phyloP scores from a whole-genome alignment of 202 grass and related monocot species.

The Zoysia matrella region DNA sequence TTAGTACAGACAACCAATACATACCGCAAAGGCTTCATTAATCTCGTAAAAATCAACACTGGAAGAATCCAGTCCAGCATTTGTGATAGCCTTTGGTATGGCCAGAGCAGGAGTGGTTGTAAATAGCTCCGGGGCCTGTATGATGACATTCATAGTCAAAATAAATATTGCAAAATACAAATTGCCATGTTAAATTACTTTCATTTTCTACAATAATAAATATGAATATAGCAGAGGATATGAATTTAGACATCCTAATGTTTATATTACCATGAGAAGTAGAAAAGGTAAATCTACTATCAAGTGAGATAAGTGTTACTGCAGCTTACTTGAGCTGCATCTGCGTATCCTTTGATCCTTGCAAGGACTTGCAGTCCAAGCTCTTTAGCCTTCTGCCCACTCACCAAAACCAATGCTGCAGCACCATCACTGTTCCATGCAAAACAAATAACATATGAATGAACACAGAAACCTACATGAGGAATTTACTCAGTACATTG shows the following conservation, averaged over 20 bases:
- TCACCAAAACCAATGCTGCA: slow-evolving; percentile 83
- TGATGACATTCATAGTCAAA: slow-evolving; percentile 14
- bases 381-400: too few species aligned
- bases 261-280: too few species aligned
- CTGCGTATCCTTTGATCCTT: slow-evolving; percentile 81
- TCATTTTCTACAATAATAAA: not conserved
- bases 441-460: slow-evolving; percentile 36
- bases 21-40: too few species aligned
- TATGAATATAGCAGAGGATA: not conserved
- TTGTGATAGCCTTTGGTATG: slow-evolving; percentile 54
- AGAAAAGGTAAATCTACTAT: too few species aligned
- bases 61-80: too few species aligned
- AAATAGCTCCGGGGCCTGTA: slow-evolving; percentile 86
- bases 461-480: slow-evolving; percentile 5
- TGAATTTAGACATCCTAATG: not conserved
- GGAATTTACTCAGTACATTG: not conserved
- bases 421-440: slow-evolving; percentile 76
- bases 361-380: slow-evolving; percentile 54
- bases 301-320: not conserved
- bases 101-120: slow-evolving; percentile 91
- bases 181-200: too few species aligned
- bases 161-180: not conserved
- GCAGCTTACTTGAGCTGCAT: slow-evolving; percentile 82
- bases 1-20: too few species aligned
- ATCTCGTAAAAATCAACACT: too few species aligned